Percentiles rank a stretch among this genome's conserved stretches.
These are phyloP conservation scores for Madurella mycetomatis DNA, from an alignment of 2,329 filamentous ascomycete genomes.

Conservation along the genomic window DNA sequence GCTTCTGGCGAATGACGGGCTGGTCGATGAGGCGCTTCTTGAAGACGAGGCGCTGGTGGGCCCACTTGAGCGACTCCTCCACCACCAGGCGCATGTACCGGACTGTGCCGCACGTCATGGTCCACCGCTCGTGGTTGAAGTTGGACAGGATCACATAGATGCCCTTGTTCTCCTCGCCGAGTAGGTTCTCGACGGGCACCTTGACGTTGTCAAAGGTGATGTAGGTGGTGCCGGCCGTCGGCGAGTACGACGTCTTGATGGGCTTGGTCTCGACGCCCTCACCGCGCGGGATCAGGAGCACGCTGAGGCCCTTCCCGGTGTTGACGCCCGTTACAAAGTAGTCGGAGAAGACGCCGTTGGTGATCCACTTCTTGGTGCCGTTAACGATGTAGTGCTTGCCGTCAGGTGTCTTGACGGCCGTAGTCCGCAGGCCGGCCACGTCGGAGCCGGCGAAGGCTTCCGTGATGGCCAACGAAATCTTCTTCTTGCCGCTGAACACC, in stretches of 20 bases:
- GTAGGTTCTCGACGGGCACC: constrained; percentile 71
- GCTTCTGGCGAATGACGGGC: constrained; percentile 78
- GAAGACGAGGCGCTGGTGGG: constrained; percentile 80
- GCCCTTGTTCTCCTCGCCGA: constrained; percentile 81
- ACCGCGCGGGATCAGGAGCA: constrained; percentile 68
- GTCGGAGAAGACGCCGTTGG: constrained; percentile 73
- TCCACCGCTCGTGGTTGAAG: constrained; percentile 84
- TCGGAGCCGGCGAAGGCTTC: constrained; percentile 85
- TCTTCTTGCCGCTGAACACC: constrained; percentile 75
- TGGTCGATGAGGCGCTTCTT: constrained; percentile 78
- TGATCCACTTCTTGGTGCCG: constrained; percentile 82
- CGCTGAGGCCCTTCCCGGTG: constrained; percentile 73
- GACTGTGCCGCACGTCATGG: constrained; percentile 64
- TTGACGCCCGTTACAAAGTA: constrained; percentile 80
- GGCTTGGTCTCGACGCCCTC: constrained; percentile 71
- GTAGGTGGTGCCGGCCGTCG: constrained; percentile 71
- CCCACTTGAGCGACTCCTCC: constrained; percentile 85
- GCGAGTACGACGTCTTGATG: constrained; percentile 79
- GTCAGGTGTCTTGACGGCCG: constrained; percentile 69
- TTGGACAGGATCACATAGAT: constrained; percentile 80
- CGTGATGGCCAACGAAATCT: constrained; percentile 82
- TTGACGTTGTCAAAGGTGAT: constrained; percentile 84
- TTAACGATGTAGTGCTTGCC: constrained; percentile 69
- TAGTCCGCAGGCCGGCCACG: constrained; percentile 74
- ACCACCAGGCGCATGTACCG: constrained; percentile 65